Conservation (phyloP, 768 basidiomycete genomes). For the Favolaschia claudopus region DNA sequence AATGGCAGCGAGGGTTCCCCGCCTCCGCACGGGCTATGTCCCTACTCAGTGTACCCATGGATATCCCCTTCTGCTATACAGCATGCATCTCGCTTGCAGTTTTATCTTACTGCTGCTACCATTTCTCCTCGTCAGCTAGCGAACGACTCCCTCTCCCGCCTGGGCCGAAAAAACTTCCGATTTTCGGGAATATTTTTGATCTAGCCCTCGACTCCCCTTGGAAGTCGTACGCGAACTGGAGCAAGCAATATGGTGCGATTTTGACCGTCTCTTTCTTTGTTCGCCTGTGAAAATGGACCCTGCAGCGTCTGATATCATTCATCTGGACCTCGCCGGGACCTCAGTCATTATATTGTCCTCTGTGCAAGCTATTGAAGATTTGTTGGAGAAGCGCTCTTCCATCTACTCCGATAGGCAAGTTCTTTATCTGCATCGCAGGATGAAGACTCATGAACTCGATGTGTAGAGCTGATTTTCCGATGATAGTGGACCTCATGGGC, state of each 20-base stretch:
- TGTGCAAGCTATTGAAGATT: conserved; percentile 38
- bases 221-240: conserved; percentile 52
- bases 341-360: conserved; percentile 42
- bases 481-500: conserved; percentile 22
- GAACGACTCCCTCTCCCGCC: conserved; percentile 45
- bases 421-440: not conserved
- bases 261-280: not conserved
- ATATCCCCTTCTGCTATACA: too few species aligned
- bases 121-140: too few species aligned
- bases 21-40: too few species aligned
- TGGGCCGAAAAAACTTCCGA: conserved; percentile 49
- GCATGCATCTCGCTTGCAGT: too few species aligned
- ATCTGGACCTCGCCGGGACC: conserved; percentile 32
- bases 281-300: not conserved
- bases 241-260: conserved; percentile 45
- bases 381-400: conserved; percentile 40
- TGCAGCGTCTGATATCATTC: conserved; percentile 37
- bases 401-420: conserved; percentile 48
- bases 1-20: too few species aligned
- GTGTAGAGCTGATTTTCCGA: conserved; percentile 6
- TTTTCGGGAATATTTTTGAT: conserved; percentile 53
- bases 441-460: not conserved
- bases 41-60: too few species aligned
- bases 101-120: too few species aligned
- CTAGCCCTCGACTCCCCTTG: conserved; percentile 51